Evolutionary conservation across 805 yeast species (phyloP).

Genomic region (Ogataea allantospora): DNA sequence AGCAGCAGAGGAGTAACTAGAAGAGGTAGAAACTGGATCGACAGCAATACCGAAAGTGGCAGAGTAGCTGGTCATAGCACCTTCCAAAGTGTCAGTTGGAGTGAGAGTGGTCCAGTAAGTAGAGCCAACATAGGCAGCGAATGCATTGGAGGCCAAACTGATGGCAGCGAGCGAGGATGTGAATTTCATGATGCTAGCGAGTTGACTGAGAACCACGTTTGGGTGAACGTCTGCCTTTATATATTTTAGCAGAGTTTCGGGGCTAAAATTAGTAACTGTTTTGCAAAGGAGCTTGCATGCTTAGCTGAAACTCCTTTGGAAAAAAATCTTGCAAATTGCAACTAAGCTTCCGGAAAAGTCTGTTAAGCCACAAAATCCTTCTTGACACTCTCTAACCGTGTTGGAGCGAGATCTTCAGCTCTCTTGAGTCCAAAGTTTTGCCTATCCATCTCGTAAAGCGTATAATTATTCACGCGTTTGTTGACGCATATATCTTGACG

Average conservation of each 20-base stretch:
- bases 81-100: slow-evolving; percentile 51
- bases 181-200: slow-evolving; percentile 39
- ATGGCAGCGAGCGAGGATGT: slow-evolving; percentile 36
- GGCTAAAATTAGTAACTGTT: slow-evolving; percentile 13
- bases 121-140: slow-evolving; percentile 57
- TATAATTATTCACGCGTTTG: slow-evolving; percentile 2
- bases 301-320: slow-evolving; percentile 16
- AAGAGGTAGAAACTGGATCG: slow-evolving; percentile 12
- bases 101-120: slow-evolving; percentile 67
- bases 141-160: slow-evolving; percentile 42
- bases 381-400: too few relatives aligned
- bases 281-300: slow-evolving; percentile 12
- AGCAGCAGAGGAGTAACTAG: slow-evolving; percentile 23
- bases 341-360: not conserved
- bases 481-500: slow-evolving; percentile 3
- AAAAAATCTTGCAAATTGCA: not conserved
- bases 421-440: too few relatives aligned
- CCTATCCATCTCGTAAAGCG: too few relatives aligned
- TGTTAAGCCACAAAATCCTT: not conserved
- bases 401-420: too few relatives aligned
- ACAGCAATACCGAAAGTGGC: slow-evolving; percentile 24
- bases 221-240: slow-evolving; percentile 1
- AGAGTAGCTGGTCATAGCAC: slow-evolving; percentile 52
- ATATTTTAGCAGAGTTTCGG: slow-evolving; percentile 1
- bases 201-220: slow-evolving; percentile 8